These are phyloP conservation scores for Plasmodium gallinaceum DNA, from an alignment of 169 alveolate genomes.

Conservation along the genomic window DNA sequence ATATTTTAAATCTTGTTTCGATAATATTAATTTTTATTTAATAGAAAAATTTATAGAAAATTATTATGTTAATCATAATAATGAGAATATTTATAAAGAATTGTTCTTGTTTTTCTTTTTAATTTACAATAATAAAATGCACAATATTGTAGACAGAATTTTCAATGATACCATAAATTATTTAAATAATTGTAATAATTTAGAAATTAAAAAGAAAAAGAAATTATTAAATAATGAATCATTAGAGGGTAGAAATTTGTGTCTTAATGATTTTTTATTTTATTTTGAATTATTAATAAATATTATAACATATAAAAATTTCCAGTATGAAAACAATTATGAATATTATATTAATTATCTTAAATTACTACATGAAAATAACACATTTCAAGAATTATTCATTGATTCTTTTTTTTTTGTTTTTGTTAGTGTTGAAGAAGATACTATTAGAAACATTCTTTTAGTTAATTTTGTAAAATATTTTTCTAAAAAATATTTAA, in stretches of 20 bases:
- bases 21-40: conserved; percentile 64
- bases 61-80: conserved; percentile 52
- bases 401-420: conserved; percentile 64
- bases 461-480: conserved; percentile 57
- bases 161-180: conserved; percentile 32
- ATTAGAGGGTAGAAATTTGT: background rate
- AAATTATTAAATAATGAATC: conserved; percentile 11
- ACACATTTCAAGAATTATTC: conserved; percentile 43
- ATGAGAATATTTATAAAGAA: conserved; percentile 62
- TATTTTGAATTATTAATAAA: conserved; percentile 53
- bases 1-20: conserved; percentile 59
- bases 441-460: conserved; percentile 14
- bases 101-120: conserved; percentile 60
- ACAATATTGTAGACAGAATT: conserved; percentile 59
- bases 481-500: conserved; percentile 41
- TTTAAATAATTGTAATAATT: conserved; percentile 8
- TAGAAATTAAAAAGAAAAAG: conserved; percentile 35
- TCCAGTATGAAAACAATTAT: conserved; percentile 69
- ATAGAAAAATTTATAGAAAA: conserved; percentile 75
- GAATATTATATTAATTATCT: conserved; percentile 54
- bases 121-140: conserved; percentile 70
- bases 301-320: conserved; percentile 43
- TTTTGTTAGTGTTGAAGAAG: conserved; percentile 41
- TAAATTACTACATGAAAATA: conserved; percentile 33
- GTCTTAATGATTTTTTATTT: conserved; percentile 32